Evolutionary conservation across 2,329 filamentous ascomycete genomes (phyloP), one percentile per base, ranked within the genome.

Genomic region (Coniochaeta hoffmannii): DNA sequence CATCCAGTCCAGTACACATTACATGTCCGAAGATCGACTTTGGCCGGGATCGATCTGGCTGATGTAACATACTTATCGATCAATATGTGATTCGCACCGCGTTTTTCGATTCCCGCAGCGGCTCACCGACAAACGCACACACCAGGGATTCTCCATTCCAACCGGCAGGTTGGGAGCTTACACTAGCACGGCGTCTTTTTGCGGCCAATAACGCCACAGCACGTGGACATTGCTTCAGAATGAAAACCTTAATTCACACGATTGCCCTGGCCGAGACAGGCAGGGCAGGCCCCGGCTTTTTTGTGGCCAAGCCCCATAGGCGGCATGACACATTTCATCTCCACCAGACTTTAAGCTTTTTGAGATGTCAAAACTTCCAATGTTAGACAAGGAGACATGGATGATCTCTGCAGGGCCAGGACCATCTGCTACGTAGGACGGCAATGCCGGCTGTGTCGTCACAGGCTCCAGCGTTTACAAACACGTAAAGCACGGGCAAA

Each of bases 261-360:
- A 11, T 3, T 46, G 41, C 41, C 17, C 24, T 46, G 41, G 26
- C n/a, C 41, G 26, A 46, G 22, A 19, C 7, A 44, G 41, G 22
- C 15, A 12, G 11, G 19, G 22, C 41, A n/a, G n/a, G n/a, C n/a
- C n/a, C n/a, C n/a, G n/a, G n/a, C n/a, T n/a, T n/a, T n/a, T 24
- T 46, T 46, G 41, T 46, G 34, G 34, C 34, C 30, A 12, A 8
- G 30, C 30, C 30, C 41, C 41, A 28, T 28, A 46, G 9, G 24
- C 41, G 41, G 41, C 41, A 46, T 46, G 41, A 46, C 41, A 46
- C 41, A 46, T 46, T 46, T 46, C 41, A 15, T 46, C 2, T 46
- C 41, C 41, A 28, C 19, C 24, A 46, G 4, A 26, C n/a, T 46
- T 28, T 28, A 15, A 28, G 22, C 19, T 46, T 46, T 46, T n/a